Evolutionary conservation across 2,329 filamentous ascomycete species (phyloP), one percentile per base, ranked within the genome.

Genomic region (Ophiostoma angusticollis): DNA sequence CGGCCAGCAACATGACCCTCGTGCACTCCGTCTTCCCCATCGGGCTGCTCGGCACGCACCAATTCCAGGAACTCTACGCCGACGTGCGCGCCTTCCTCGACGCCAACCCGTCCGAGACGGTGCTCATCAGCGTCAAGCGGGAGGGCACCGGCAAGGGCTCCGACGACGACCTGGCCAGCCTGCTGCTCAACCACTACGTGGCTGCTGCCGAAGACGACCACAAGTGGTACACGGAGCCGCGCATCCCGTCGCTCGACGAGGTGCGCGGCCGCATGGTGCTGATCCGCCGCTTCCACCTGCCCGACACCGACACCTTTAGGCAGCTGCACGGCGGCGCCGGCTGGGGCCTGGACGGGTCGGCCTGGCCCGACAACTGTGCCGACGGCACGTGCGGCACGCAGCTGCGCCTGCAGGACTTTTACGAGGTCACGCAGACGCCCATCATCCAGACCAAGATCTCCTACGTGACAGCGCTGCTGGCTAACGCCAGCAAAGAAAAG

Each of bases 1-100:
- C 44, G 25, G 70, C 13, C n/a, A 6, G 12, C 3, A 13, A 74
- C 29, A 70, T 96, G 13, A 65, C 78, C 39, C 81, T 98, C 22
- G 89, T 96, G 5, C 91, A 98, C 63, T 78, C 80, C 52, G 84
- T 76, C 18, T 96, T 96, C 56, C 86, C 91, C 40, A 77, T 96
- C 56, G 80, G 83, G 3, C 67, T 98, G 23, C 84, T 80, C 0
- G 85, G 85, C 3, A 73, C 67, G 48, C 93, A 86, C 58, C 91
- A 83, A 56, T 80, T 96, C 52, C 70, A 72, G 42, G 74, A 79
- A 37, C 63, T 96, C 43, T 67, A 93, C 43, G 64, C 74, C 18
- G 74, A 77, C 30, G 67, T 86, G 35, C 78, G 85, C 57, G 60
- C 65, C 14, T 96, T 95, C 59, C 71, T 96, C 12, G 70, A 81